Evolutionary conservation across 371 early-diverging fungal species (phyloP), one percentile per base, ranked within the genome.

Genomic region (Batkoa obscura): DNA sequence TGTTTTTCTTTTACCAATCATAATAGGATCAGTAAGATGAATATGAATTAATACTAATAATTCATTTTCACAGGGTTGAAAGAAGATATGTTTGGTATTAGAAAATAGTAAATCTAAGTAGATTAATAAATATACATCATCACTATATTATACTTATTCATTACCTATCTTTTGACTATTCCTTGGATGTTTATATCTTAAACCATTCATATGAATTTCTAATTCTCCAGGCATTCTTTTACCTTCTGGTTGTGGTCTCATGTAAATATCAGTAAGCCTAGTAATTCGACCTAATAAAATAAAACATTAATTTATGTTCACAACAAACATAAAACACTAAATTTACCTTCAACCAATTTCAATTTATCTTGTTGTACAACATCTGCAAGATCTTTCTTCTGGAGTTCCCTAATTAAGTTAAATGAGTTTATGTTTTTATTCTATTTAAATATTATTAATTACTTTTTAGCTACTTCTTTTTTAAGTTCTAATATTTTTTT

Each of bases 31-130:
- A 64, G 88, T 87, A 56, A 99, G 80, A 57, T 98, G 96, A 38
- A 97, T 75, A 63, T 99, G 99, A 47, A 99, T 68, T 57, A 99
- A 65, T 9, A 97, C 94, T 55, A 92, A 71, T 43, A 93, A 67
- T 68, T 99, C 99, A 60, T 88, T 78, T 62, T 97, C 95, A 67
- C 99, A 98, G 5, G 94, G 94, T 64, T 98, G 94, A 78, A 94
- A 99, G 70, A 99, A 93, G 58, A 98, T 62, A 64, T 98, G 98
- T 67, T 94, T 88, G 61, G 99, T 86, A 68, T 99, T 99, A 68
- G 87, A 86, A 68, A 98, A 99, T 58, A 99, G 65, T 47, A 99
- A 76, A 64, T 94, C 92, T 72, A 69, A 43, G 47, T 34, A 32
- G 23, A 45, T 55, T 55, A 47, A 34, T 17, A n/a, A 43, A 39